Evolutionary conservation across 2,329 filamentous ascomycete genomes (phyloP).

Genomic region (Penicillium olsonii): DNA sequence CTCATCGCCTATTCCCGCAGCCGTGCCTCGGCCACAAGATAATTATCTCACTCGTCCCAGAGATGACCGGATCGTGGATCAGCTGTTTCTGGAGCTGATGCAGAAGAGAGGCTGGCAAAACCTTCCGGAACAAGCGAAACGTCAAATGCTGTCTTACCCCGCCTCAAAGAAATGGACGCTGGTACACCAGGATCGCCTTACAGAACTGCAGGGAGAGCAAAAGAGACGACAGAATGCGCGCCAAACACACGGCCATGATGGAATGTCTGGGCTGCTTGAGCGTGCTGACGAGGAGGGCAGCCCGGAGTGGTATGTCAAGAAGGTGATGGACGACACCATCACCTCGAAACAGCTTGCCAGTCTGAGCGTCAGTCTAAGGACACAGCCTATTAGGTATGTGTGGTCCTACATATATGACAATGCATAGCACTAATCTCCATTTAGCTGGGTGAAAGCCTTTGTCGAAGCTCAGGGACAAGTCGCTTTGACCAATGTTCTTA

Average conservation of each 20-base stretch:
- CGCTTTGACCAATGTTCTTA: constrained; percentile 87
- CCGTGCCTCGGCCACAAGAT: constrained; percentile 33
- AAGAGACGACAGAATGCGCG: constrained; percentile 77
- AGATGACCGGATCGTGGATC: constrained; percentile 75
- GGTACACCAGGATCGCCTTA: constrained; percentile 90
- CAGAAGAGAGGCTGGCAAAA: constrained; percentile 98
- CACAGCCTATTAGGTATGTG: constrained; percentile 77
- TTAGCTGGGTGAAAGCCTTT: constrained; percentile 87
- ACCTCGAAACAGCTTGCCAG: constrained; percentile 89
- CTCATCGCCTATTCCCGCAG: constrained; percentile 30
- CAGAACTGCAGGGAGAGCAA: constrained; percentile 92
- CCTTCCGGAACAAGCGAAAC: constrained; percentile 86
- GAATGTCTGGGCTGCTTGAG: constrained; percentile 66
- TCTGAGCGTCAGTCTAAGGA: constrained; percentile 89
- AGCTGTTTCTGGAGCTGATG: constrained; percentile 92
- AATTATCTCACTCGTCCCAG: constrained; percentile 46
- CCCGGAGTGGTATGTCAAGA: constrained; percentile 96
- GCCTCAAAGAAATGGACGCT: constrained; percentile 96
- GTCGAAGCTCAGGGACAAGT: constrained; percentile 97
- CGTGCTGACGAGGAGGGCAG: constrained; percentile 92
- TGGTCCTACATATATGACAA: background rate
- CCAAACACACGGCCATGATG: constrained; percentile 66
- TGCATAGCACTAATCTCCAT: constrained; percentile 13
- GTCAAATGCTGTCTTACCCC: constrained; percentile 96
- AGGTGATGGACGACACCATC: constrained; percentile 93